Base-by-base conservation (phyloP, 2,329 filamentous ascomycete genomes). In the Hysterium pulicare region DNA sequence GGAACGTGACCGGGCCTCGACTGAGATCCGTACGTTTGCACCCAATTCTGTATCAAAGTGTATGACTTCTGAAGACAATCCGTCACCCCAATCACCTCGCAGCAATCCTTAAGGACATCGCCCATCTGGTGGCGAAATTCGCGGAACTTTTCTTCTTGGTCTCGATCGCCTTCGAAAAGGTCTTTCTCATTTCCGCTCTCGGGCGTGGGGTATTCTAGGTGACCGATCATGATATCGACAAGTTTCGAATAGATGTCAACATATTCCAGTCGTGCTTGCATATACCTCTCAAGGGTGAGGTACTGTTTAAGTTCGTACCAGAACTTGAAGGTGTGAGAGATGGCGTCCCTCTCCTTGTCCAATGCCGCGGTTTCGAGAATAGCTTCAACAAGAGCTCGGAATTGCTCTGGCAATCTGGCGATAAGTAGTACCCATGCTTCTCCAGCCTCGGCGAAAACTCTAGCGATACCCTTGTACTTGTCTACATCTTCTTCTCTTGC, bases 271-370 rank as follows among this genome's bases (percentile, higher is more conserved):
- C 90, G 82, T 31, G 90, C 86, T 56, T 90, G 79, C 39, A 87
- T 86, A 63, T 96, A 98, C 53, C 85, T 85, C 26, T 97, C 91
- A 40, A 98, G 70, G 2, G 90, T 90, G 36, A 98, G 76, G 64
- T 95, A 96, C 65, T 96, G 90, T 74, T 98, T 98, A 35, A 98
- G 78, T 62, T 98, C 93, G 64, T 94, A 97, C 93, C 93, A 98
- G 71, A 98, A 97, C 53, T 82, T 83, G 69, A 98, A 98, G 0
- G 94, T 98, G 58, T 93, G 83, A 41, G 89, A 87, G 49, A 98
- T 90, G 4, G 90, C 89, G 53, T 98, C 93, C 48, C 86, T 82
- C 41, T 96, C 91, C 62, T 83, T 83, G 66, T 98, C 93, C 53
- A 86, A 80, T 9, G 86, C 81, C 47, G 88, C 90, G 60, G 90